Evolutionary conservation across 2,329 filamentous ascomycete species (phyloP), one percentile per base, ranked within the genome.

Genomic region (Sclerotinia nivalis): DNA sequence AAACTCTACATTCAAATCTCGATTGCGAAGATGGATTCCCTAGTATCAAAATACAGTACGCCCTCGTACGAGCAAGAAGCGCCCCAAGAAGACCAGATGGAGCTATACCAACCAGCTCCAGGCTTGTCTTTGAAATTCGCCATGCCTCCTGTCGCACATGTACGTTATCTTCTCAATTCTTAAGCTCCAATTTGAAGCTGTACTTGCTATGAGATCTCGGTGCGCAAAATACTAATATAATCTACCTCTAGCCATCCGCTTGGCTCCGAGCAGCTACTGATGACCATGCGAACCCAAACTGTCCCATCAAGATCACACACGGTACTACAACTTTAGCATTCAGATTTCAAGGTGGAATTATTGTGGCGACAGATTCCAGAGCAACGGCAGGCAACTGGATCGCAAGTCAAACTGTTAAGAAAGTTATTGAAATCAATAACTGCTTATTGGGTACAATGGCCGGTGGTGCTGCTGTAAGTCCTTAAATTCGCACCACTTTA

Each of bases 311-410:
- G 88, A 94, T 99, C 78, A 96, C 96, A 74, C 96, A 99, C 88
- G 96, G 96, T 80, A 99, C 96, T 72, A 99, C 96, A 71, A 99
- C 96, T 66, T 89, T 99, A 72, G 95, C 94, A 73, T 99, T 99
- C 87, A 90, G 95, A 80, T 99, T 98, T 87, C 90, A 98, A 84
- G 94, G 94, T 78, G 96, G 96, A 80, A 98, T 99, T 83, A 96
- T 99, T 79, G 95, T 99, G 66, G 95, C 95, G 68, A 99, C 96
- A 71, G 96, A 99, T 84, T 99, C 96, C 71, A 90, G 96, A 83
- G 96, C 96, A 71, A 97, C 96, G 61, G 95, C 96, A 43, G 96
- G 96, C 78, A 96, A 96, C 88, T 99, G 96, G 96, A 99, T 99
- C 83, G 96, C 96, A 75, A 97, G 93, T 83, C 96, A 99, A 87